phyloP scores from a whole-genome alignment of 1,139 yeast species.

The Geotrichum klebahnii region DNA sequence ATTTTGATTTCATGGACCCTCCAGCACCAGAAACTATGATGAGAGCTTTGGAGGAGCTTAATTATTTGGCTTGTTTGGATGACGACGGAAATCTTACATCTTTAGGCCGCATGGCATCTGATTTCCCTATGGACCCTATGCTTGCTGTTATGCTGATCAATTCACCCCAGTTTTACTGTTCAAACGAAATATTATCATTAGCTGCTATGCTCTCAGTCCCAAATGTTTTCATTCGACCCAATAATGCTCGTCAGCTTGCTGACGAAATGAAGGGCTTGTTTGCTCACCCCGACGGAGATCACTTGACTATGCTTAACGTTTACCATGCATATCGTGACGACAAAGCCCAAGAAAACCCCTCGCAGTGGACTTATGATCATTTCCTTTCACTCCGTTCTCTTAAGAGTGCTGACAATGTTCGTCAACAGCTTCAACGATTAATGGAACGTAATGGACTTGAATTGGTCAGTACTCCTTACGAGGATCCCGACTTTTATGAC shows the following conservation, averaged over 20 bases:
- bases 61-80: constrained; percentile 81
- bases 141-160: constrained; percentile 89
- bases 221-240: constrained; percentile 89
- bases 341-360: constrained; percentile 52
- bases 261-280: constrained; percentile 85
- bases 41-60: constrained; percentile 94
- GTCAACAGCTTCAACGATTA: constrained; percentile 74
- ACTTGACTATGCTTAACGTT: constrained; percentile 82
- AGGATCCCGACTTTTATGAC: constrained; percentile 58
- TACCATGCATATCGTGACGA: constrained; percentile 72
- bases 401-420: constrained; percentile 76
- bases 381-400: constrained; percentile 80
- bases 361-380: constrained; percentile 84
- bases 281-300: constrained; percentile 95
- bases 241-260: constrained; percentile 80
- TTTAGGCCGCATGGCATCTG: constrained; percentile 82
- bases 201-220: constrained; percentile 93
- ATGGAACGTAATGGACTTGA: constrained; percentile 80
- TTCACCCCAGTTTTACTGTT: constrained; percentile 77
- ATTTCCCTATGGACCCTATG: constrained; percentile 94
- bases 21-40: constrained; percentile 99
- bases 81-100: constrained; percentile 90
- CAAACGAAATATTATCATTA: constrained; percentile 81
- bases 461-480: constrained; percentile 64
- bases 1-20: constrained; percentile 98